A percentile compares a stretch with the other conserved stretches of the same genome.
These are phyloP conservation scores for Aspergillus clavatus DNA, from an alignment of 2,329 filamentous ascomycete genomes.

Conservation along the genomic window DNA sequence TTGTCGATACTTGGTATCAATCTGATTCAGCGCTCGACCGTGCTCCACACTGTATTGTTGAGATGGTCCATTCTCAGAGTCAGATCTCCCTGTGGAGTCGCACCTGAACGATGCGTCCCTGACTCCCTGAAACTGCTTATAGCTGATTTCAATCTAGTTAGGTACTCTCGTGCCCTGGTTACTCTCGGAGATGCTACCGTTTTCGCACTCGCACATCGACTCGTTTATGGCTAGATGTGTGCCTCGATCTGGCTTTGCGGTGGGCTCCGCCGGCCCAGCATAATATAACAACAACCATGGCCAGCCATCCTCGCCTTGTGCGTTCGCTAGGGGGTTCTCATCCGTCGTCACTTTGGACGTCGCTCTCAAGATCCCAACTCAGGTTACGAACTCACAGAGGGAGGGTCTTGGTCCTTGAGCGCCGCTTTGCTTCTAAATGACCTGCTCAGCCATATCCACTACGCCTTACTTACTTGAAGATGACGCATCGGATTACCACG, in stretches of 20 bases:
- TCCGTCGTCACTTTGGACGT: not conserved
- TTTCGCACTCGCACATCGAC: constrained; percentile 14
- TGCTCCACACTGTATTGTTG: not conserved
- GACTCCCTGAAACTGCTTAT: constrained; percentile 21
- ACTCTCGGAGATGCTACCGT: constrained; percentile 18
- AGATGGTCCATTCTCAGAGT: constrained; percentile 1
- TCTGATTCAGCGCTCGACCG: not conserved
- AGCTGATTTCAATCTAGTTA: constrained; percentile 3
- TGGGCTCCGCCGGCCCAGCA: not conserved
- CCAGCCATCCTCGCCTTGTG: not conserved
- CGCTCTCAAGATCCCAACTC: not conserved
- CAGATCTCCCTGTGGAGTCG: constrained; percentile 9
- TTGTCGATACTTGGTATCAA: not conserved
- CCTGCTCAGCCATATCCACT: not conserved
- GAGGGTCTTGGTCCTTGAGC: not conserved
- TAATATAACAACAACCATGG: not conserved
- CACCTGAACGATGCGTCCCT: constrained; percentile 18
- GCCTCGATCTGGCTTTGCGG: not conserved
- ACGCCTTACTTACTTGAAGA: not conserved
- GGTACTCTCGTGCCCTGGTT: constrained; percentile 1
- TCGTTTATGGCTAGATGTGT: not conserved
- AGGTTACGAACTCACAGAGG: no score
- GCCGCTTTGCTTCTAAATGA: not conserved
- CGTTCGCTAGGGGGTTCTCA: not conserved
- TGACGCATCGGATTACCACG: not conserved